phyloP scores from a whole-genome alignment of 108 stramenopile genomes.

The Tribonema minus region DNA sequence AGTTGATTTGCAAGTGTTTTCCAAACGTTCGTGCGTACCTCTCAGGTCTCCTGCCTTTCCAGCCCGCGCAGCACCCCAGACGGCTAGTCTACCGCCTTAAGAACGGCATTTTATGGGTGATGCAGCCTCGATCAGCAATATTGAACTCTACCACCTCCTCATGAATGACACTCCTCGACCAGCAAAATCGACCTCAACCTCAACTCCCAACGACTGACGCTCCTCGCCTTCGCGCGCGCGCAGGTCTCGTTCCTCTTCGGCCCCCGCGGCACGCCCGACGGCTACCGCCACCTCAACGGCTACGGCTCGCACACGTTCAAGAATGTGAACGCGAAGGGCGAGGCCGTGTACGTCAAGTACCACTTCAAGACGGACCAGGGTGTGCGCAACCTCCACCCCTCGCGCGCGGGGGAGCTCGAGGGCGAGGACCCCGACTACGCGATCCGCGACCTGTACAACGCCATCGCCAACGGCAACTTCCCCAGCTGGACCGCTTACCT shows the following conservation, averaged over 20 bases:
- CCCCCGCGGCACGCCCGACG: constrained; percentile 63
- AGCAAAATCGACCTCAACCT: no score
- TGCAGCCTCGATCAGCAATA: no score
- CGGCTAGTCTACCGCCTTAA: no score
- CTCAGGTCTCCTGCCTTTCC: no score
- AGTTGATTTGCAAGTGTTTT: no score
- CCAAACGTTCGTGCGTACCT: no score
- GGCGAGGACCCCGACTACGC: constrained; percentile 62
- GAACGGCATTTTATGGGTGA: no score
- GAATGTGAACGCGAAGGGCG: background rate
- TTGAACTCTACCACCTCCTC: no score
- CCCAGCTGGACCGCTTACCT: constrained; percentile 62
- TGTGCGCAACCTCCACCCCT: constrained; percentile 51
- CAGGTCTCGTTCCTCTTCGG: constrained; percentile 62
- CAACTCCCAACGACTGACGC: no score
- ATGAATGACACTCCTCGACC: no score
- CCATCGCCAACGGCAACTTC: constrained; percentile 58
- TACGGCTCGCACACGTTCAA: constrained; percentile 71
- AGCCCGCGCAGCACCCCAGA: no score
- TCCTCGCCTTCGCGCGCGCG: background rate
- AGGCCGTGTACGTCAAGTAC: constrained; percentile 63
- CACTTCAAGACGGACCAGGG: constrained; percentile 74
- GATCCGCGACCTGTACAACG: constrained; percentile 62
- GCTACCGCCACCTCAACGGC: constrained; percentile 64
- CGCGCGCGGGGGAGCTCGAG: constrained; percentile 16